Evolutionary conservation across 495 filamentous ascomycete genomes (phyloP).

Genomic region (Neurospora africana): DNA sequence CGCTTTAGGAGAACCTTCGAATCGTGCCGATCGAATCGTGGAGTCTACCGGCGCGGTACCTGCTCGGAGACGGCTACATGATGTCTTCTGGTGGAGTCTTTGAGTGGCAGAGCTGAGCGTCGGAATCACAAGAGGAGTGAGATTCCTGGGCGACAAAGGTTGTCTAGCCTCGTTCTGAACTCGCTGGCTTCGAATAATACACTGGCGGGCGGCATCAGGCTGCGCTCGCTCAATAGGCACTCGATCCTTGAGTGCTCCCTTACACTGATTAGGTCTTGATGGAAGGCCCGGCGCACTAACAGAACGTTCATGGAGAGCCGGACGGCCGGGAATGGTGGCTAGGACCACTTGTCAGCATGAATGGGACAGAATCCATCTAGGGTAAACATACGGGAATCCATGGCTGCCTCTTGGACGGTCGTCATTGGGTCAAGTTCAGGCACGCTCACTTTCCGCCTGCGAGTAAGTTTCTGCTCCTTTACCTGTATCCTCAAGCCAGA

Average conservation of each 20-base stretch:
- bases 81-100: conserved; percentile 26
- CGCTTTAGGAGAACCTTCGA: conserved; percentile 35
- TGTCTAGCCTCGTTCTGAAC: conserved; percentile 14
- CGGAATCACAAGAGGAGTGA: conserved; percentile 43
- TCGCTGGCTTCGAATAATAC: conserved; percentile 12
- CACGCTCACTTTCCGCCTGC: conserved; percentile 51
- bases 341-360: conserved; percentile 18
- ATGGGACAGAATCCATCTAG: not conserved
- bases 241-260: conserved; percentile 20
- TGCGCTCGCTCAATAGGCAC: conserved; percentile 20
- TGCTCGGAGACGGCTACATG: conserved; percentile 29
- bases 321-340: conserved; percentile 67
- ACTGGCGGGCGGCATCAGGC: conserved; percentile 2
- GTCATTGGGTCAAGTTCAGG: conserved; percentile 58
- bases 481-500: conserved; percentile 36
- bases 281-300: conserved; percentile 49
- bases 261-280: conserved; percentile 36
- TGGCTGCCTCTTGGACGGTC: conserved; percentile 52
- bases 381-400: conserved; percentile 61
- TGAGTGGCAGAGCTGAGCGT: conserved; percentile 25
- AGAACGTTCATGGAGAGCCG: conserved; percentile 55
- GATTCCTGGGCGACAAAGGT: conserved; percentile 39
- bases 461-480: conserved; percentile 41
- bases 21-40: conserved; percentile 20
- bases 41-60: conserved; percentile 28